A percentile compares a stretch with the other conserved stretches of the same genome.
These are phyloP conservation scores for Trichoderma gamsii DNA, from an alignment of 495 filamentous ascomycete species.

Conservation along the genomic window DNA sequence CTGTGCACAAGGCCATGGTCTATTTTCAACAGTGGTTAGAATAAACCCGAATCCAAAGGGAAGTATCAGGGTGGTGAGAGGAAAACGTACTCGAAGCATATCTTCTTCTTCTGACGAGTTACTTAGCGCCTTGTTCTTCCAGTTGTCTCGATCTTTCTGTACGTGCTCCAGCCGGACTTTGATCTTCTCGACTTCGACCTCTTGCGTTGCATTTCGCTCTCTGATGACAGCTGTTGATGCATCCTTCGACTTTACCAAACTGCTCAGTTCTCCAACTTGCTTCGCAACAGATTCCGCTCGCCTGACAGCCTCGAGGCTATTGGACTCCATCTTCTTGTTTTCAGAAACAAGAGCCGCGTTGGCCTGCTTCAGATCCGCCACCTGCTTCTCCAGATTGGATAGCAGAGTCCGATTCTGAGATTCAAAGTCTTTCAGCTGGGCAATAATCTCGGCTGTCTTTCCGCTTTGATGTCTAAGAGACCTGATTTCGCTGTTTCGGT, in stretches of 20 bases:
- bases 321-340: conserved; percentile 63
- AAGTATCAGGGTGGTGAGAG: background rate
- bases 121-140: conserved; percentile 72
- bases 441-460: conserved; percentile 89
- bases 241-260: conserved; percentile 68
- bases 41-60: background rate
- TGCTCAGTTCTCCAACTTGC: conserved; percentile 70
- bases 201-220: conserved; percentile 52
- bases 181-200: conserved; percentile 66
- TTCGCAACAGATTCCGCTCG: conserved; percentile 64
- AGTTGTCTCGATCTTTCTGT: conserved; percentile 70
- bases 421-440: conserved; percentile 87
- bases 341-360: conserved; percentile 60
- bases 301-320: conserved; percentile 59
- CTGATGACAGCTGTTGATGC: conserved; percentile 51
- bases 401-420: conserved; percentile 52
- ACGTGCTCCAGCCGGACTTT: conserved; percentile 66
- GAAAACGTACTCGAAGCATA: conserved; percentile 66
- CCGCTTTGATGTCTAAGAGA: conserved; percentile 71
- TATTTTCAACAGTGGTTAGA: conserved; percentile 33
- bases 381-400: conserved; percentile 84
- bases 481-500: conserved; percentile 67
- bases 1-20: conserved; percentile 81
- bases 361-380: conserved; percentile 70
- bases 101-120: conserved; percentile 78